A percentile compares a stretch with the other conserved stretches of the same genome.
Evolutionary conservation across 1,139 yeast genomes (phyloP).

Genomic region (Taphrina populina): DNA sequence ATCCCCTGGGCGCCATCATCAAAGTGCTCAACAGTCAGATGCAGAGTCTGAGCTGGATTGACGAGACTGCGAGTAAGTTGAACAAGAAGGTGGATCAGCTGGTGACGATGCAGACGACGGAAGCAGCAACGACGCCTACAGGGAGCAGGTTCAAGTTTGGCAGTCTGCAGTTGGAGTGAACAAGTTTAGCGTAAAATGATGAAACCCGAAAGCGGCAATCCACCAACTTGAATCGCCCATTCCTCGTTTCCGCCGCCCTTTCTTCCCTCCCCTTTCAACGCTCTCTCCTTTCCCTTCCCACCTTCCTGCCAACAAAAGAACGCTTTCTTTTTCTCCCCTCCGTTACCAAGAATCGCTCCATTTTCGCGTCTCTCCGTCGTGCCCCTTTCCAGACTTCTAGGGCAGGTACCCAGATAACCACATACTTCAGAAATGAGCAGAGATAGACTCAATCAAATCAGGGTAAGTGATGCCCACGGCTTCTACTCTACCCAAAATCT

Average conservation of each 20-base stretch:
- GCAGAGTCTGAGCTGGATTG: conserved; percentile 85
- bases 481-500: no score
- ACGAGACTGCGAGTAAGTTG: conserved; percentile 64
- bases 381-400: no score
- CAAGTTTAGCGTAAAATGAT: no score
- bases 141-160: conserved; percentile 15
- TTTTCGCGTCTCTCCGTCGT: no score
- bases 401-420: no score
- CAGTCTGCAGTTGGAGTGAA: conserved; percentile 9
- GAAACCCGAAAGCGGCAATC: no score
- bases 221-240: no score
- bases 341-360: background rate
- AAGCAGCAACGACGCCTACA: conserved; percentile 4
- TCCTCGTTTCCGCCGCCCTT: background rate
- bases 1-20: conserved; percentile 58
- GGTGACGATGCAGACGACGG: conserved; percentile 35
- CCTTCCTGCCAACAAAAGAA: no score
- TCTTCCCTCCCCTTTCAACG: background rate
- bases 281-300: background rate
- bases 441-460: conserved; percentile 27
- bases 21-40: conserved; percentile 82
- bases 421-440: conserved; percentile 20
- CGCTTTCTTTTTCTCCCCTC: background rate
- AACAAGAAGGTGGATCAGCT: conserved; percentile 60
- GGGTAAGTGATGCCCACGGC: no score